phyloP scores from a whole-genome alignment of 1,284 basidiomycete species.

The Xerocomus amazonicus region DNA sequence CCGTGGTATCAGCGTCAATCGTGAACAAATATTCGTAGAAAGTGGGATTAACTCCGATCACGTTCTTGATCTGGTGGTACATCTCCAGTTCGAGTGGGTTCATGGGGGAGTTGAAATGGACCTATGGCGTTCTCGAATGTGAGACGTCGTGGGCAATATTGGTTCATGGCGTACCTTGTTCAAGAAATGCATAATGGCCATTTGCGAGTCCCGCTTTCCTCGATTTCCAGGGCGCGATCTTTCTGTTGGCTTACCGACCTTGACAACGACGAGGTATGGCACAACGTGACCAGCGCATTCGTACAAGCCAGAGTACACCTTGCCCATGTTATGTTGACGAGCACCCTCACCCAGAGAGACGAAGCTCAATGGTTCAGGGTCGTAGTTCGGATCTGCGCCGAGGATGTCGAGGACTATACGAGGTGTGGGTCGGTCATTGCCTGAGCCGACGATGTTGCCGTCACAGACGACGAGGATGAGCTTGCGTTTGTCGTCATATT shows the following conservation, averaged over 20 bases:
- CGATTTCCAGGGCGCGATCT: conserved; percentile 91
- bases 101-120: conserved; percentile 97
- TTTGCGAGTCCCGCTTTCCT: conserved; percentile 96
- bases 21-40: conserved; percentile 99
- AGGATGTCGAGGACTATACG: conserved; percentile 96
- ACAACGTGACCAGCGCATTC: conserved; percentile 95
- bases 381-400: conserved; percentile 88
- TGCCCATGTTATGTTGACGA: conserved; percentile 98
- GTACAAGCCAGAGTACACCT: conserved; percentile 96
- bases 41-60: conserved; percentile 97
- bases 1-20: conserved; percentile 96
- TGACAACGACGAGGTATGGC: conserved; percentile 95
- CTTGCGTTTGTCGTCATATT: conserved; percentile 99
- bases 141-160: neutral
- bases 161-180: conserved; percentile 67
- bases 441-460: conserved; percentile 97
- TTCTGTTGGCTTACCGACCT: conserved; percentile 95
- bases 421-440: conserved; percentile 89
- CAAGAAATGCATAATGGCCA: conserved; percentile 95
- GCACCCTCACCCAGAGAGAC: conserved; percentile 91
- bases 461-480: conserved; percentile 94
- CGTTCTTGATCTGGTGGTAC: conserved; percentile 99
- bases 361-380: conserved; percentile 95
- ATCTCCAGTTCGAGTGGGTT: conserved; percentile 95
- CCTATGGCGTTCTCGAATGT: conserved; percentile 41